Evolutionary conservation across 164 flowering plant species (phyloP).

Genomic region (Magnolia changhungtana): DNA sequence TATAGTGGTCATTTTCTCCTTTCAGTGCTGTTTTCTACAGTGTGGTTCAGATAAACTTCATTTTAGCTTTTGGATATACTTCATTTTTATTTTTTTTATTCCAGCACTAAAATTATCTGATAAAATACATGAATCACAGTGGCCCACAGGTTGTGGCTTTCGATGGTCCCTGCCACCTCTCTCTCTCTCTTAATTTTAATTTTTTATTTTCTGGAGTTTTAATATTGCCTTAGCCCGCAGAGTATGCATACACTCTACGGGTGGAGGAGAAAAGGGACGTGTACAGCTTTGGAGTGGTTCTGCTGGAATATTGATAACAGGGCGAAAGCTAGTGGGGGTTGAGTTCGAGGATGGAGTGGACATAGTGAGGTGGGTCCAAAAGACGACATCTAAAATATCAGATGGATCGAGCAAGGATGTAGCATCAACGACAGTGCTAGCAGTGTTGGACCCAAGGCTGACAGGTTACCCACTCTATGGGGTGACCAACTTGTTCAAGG

Average conservation of each 20-base stretch:
- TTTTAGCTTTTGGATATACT: too few relatives aligned
- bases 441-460: slow-evolving; percentile 69
- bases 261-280: slow-evolving; percentile 96
- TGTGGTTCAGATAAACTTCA: too few relatives aligned
- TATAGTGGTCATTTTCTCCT: too few relatives aligned
- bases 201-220: too few relatives aligned
- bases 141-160: too few relatives aligned
- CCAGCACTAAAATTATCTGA: too few relatives aligned
- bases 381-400: slow-evolving; percentile 51
- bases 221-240: too few relatives aligned
- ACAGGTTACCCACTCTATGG: slow-evolving; percentile 42
- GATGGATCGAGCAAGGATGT: slow-evolving; percentile 38
- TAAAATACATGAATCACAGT: too few relatives aligned
- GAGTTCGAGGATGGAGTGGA: slow-evolving; percentile 95
- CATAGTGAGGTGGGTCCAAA: slow-evolving; percentile 79
- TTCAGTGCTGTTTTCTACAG: too few relatives aligned
- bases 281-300: slow-evolving; percentile 93
- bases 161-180: too few relatives aligned
- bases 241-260: slow-evolving; percentile 92
- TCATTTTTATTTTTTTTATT: too few relatives aligned
- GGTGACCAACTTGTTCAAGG: slow-evolving; percentile 70
- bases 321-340: slow-evolving; percentile 85
- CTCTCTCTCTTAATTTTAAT: too few relatives aligned
- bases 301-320: slow-evolving; percentile 80
- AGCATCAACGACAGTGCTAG: slow-evolving; percentile 38